Percentiles rank a stretch among this genome's conserved stretches.
These are phyloP conservation scores for Podospora fimiseda DNA, from an alignment of 495 filamentous ascomycete genomes.

Conservation along the genomic window DNA sequence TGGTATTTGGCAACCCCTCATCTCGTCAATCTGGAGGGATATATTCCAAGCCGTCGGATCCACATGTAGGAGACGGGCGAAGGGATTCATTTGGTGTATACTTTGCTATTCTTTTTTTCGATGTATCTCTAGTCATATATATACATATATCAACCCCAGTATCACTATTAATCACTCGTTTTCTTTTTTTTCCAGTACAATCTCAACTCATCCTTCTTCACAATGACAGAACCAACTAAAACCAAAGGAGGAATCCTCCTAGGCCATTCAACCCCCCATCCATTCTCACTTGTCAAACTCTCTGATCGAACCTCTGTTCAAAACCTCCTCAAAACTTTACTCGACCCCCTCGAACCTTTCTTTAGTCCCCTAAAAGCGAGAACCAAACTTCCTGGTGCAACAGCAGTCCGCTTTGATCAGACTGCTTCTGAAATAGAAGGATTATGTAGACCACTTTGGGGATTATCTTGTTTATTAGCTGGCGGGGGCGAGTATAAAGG, in stretches of 20 bases:
- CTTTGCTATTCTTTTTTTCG: background rate
- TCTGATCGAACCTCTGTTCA: constrained; percentile 49
- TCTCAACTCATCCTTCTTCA: background rate
- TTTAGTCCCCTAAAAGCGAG: constrained; percentile 55
- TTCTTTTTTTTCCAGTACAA: background rate
- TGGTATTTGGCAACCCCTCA: background rate
- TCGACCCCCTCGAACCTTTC: constrained; percentile 58
- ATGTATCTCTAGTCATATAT: background rate
- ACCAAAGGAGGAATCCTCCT: constrained; percentile 41
- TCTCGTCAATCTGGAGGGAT: background rate
- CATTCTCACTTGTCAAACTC: constrained; percentile 44
- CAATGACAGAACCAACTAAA: background rate
- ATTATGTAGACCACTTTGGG: constrained; percentile 68
- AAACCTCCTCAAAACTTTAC: constrained; percentile 49
- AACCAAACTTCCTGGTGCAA: constrained; percentile 55
- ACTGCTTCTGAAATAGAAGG: constrained; percentile 73
- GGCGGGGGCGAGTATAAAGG: constrained; percentile 58
- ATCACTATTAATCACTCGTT: background rate
- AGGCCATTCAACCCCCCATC: constrained; percentile 43
- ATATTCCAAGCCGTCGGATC: background rate
- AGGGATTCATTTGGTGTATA: background rate
- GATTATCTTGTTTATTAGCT: constrained; percentile 59
- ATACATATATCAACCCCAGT: background rate
- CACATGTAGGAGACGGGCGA: background rate
- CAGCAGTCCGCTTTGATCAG: constrained; percentile 65